phyloP scores from a whole-genome alignment of 192 early-diverging fungal genomes.

The Endogone sp. region DNA sequence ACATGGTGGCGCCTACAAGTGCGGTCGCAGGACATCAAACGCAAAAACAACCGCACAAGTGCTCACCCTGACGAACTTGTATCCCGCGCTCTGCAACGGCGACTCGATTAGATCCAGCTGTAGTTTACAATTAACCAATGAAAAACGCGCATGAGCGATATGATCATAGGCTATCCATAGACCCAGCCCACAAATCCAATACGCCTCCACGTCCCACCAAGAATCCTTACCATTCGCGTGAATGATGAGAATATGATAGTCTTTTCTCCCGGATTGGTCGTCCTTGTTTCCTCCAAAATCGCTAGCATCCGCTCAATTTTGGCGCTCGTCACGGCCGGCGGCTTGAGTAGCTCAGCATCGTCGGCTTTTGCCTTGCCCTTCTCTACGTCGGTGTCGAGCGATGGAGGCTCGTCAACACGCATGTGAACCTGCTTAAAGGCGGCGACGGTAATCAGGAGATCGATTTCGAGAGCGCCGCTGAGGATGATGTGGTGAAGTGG shows the following conservation, averaged over 20 bases:
- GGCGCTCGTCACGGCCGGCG: constrained; percentile 26
- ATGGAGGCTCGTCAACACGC: background rate
- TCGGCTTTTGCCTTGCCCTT: constrained; percentile 1
- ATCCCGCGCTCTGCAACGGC: constrained; percentile 23
- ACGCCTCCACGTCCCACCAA: no score
- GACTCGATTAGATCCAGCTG: constrained; percentile 40
- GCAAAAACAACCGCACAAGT: background rate
- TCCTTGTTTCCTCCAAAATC: constrained; percentile 24
- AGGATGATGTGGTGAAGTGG: no score
- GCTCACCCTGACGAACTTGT: constrained; percentile 20
- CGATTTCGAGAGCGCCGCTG: background rate
- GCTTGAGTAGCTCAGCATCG: constrained; percentile 5
- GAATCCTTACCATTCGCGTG: constrained; percentile 23
- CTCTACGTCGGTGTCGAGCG: background rate
- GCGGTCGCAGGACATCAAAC: background rate
- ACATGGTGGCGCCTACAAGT: background rate
- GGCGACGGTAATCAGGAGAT: background rate
- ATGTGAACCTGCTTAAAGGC: background rate
- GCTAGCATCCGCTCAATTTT: constrained; percentile 44
- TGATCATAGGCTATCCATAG: background rate
- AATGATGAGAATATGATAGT: constrained; percentile 58
- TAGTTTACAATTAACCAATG: background rate
- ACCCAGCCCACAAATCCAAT: background rate
- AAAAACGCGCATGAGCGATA: background rate
- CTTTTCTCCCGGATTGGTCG: constrained; percentile 28